Percentiles rank a stretch among this genome's conserved stretches.
phyloP scores from a whole-genome alignment of 1,284 basidiomycete species.

The Heterobasidion occidentale region DNA sequence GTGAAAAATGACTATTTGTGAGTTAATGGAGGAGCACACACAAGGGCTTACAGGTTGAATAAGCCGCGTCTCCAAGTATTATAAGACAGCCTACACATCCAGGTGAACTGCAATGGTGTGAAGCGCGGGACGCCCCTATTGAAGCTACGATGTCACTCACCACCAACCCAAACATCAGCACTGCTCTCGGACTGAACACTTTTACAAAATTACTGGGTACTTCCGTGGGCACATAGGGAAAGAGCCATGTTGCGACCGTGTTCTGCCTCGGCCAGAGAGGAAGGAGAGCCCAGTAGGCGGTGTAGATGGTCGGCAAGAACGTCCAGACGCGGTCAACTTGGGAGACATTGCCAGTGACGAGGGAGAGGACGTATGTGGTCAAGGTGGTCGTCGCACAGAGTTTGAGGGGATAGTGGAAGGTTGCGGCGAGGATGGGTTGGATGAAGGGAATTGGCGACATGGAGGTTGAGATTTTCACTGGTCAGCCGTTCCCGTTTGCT shows the following conservation, averaged over 20 bases:
- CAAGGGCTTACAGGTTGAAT: slow-evolving; percentile 54
- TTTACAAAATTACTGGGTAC: slow-evolving; percentile 34
- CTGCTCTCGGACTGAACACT: slow-evolving; percentile 56
- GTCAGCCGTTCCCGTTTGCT: too few relatives aligned
- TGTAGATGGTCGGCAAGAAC: slow-evolving; percentile 76
- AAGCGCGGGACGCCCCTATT: background rate
- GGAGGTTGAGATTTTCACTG: background rate
- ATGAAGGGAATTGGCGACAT: background rate
- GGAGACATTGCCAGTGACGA: slow-evolving; percentile 74
- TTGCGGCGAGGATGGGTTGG: slow-evolving; percentile 16
- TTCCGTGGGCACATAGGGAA: slow-evolving; percentile 49
- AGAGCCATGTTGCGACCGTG: slow-evolving; percentile 31
- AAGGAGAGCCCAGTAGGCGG: slow-evolving; percentile 64
- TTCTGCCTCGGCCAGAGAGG: slow-evolving; percentile 49
- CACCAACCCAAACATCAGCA: slow-evolving; percentile 63
- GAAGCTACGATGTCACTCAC: slow-evolving; percentile 25
- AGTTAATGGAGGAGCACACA: slow-evolving; percentile 8
- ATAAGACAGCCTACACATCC: slow-evolving; percentile 55
- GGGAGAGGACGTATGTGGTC: slow-evolving; percentile 45
- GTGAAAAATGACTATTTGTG: background rate
- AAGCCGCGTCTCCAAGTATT: slow-evolving; percentile 84
- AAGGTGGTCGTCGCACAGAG: slow-evolving; percentile 45
- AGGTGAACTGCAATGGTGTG: slow-evolving; percentile 6
- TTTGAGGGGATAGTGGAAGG: slow-evolving; percentile 53
- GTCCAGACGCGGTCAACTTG: slow-evolving; percentile 67